Percentiles rank a stretch among this genome's conserved stretches.
These are phyloP conservation scores for Hibiscus tridactylites DNA, from an alignment of 345 rosid species.

Conservation along the genomic window DNA sequence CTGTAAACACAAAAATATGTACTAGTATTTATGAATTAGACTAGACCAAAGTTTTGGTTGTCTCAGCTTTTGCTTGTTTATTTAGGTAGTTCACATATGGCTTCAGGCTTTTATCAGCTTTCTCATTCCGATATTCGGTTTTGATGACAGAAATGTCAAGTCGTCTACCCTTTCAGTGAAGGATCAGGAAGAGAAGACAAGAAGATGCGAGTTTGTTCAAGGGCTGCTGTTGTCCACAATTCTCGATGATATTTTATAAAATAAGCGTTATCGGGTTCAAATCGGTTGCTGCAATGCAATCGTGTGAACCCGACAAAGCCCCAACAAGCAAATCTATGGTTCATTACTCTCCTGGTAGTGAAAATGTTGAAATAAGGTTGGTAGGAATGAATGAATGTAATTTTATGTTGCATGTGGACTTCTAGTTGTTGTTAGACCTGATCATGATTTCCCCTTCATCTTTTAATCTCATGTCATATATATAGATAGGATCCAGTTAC, in stretches of 20 bases:
- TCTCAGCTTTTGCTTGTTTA: background rate
- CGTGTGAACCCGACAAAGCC: constrained; percentile 2
- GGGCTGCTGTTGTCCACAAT: constrained; percentile 66
- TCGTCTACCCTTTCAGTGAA: constrained; percentile 48
- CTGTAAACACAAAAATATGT: background rate
- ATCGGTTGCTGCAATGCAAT: constrained; percentile 9
- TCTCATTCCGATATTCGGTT: constrained; percentile 1
- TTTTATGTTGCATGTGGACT: background rate
- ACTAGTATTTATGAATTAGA: background rate
- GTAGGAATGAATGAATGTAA: background rate
- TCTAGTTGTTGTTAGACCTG: background rate
- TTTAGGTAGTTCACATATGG: background rate
- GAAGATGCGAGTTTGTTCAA: constrained; percentile 56
- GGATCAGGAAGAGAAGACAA: constrained; percentile 73
- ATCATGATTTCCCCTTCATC: too few species aligned
- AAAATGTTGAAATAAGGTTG: constrained; percentile 6
- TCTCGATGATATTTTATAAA: constrained; percentile 47
- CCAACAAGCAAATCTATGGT: constrained; percentile 8
- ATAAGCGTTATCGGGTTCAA: background rate
- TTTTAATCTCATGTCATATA: too few species aligned
- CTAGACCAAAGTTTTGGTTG: background rate
- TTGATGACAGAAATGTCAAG: constrained; percentile 36
- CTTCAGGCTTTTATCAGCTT: background rate
- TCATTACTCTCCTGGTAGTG: constrained; percentile 11
- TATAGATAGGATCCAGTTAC: too few species aligned